Conservation (phyloP, 192 early-diverging fungal species). For the Backusella westeae region DNA sequence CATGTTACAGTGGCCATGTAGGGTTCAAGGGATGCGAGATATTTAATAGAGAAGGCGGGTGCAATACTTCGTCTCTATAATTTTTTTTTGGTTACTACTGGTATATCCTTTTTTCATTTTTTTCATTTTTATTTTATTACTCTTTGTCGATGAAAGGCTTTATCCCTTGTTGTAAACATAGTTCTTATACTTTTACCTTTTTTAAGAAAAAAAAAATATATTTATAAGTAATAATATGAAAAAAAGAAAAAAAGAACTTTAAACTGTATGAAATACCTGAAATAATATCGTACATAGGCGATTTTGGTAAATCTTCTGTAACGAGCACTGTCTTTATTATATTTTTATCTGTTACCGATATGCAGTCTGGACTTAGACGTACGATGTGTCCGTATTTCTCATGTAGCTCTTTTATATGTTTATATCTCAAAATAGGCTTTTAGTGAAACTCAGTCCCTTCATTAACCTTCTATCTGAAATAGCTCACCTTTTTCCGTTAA, state of each 20-base stretch:
- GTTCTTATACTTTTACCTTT: constrained; percentile 13
- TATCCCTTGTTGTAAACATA: constrained; percentile 35
- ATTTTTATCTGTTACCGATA: constrained; percentile 42
- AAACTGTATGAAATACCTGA: not conserved
- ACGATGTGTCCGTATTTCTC: constrained; percentile 41
- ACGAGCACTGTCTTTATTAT: constrained; percentile 35
- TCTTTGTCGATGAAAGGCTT: constrained; percentile 37
- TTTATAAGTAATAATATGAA: not conserved
- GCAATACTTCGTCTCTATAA: constrained; percentile 42
- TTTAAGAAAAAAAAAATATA: not conserved
- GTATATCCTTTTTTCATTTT: not conserved
- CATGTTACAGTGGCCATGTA: constrained; percentile 30
- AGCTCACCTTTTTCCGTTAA: constrained; percentile 12
- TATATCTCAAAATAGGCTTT: not conserved
- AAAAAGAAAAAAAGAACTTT: not conserved
- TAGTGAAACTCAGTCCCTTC: not conserved
- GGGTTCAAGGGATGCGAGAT: constrained; percentile 44
- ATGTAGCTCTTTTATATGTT: constrained; percentile 19
- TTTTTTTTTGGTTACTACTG: not conserved
- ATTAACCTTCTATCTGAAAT: not conserved
- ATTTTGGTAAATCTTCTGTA: constrained; percentile 25
- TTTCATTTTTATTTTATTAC: constrained; percentile 6
- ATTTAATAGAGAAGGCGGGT: constrained; percentile 48
- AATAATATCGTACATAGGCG: not conserved
- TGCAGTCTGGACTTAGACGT: constrained; percentile 26